These are phyloP conservation scores for Cordyceps fumosorosea DNA, from an alignment of 2,329 filamentous ascomycete genomes.

Conservation along the genomic window DNA sequence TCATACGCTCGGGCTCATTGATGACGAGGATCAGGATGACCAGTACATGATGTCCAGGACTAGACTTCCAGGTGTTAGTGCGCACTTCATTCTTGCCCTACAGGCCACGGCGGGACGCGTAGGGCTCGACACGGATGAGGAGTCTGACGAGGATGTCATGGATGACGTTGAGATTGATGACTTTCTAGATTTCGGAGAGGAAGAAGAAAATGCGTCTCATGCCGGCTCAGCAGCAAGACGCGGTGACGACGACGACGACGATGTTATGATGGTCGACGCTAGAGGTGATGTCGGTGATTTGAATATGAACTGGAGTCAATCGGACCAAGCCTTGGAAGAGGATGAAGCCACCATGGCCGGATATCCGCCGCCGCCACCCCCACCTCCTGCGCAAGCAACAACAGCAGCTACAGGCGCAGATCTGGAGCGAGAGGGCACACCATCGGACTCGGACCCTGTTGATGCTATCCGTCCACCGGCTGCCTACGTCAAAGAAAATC, in stretches of 20 bases:
- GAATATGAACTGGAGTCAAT: constrained; percentile 44
- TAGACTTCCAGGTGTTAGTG: constrained; percentile 27
- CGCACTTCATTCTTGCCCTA: constrained; percentile 31
- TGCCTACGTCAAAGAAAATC: constrained; percentile 56
- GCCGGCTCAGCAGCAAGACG: constrained; percentile 28
- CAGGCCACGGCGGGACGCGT: constrained; percentile 29
- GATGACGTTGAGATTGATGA: constrained; percentile 39
- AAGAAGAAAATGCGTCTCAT: constrained; percentile 28
- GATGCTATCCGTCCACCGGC: constrained; percentile 58
- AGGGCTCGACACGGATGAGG: constrained; percentile 24
- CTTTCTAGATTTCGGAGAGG: constrained; percentile 43
- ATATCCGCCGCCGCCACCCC: constrained; percentile 59
- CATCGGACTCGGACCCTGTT: constrained; percentile 63
- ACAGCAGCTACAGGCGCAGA: constrained; percentile 25
- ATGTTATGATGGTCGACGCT: constrained; percentile 52
- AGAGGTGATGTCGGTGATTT: constrained; percentile 39
- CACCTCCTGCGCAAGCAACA: constrained; percentile 48
- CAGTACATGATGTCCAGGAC: constrained; percentile 35
- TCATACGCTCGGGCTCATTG: constrained; percentile 51
- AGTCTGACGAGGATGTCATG: constrained; percentile 27
- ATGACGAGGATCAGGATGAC: constrained; percentile 41
- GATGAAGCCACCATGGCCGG: constrained; percentile 73
- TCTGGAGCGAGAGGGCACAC: constrained; percentile 56
- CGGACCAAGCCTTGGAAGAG: constrained; percentile 64
- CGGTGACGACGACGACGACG: constrained; percentile 46